These are phyloP conservation scores for Vigna unguiculata DNA, from an alignment of 306 rosid genomes.

Conservation along the genomic window DNA sequence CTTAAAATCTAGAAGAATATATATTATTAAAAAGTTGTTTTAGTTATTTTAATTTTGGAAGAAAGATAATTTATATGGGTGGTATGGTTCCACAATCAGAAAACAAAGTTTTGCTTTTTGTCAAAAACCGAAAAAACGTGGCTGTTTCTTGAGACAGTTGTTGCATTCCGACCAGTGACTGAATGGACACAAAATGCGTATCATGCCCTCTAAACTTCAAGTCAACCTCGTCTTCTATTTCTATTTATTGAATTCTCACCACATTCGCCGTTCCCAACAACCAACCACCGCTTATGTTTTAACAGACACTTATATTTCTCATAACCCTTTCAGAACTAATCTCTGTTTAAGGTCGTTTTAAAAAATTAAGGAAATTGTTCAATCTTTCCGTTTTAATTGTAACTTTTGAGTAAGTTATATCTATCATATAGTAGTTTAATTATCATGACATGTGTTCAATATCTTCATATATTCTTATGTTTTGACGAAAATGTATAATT, in stretches of 20 bases:
- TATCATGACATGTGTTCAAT: too few relatives aligned
- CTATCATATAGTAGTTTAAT: too few relatives aligned
- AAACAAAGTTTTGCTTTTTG: background rate
- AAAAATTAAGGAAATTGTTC: too few relatives aligned
- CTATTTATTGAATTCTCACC: background rate
- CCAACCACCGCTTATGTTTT: background rate
- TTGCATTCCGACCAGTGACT: background rate
- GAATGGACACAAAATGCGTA: background rate
- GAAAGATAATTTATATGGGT: too few relatives aligned
- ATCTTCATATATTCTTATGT: background rate
- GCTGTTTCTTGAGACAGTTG: background rate
- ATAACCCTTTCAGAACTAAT: too few relatives aligned
- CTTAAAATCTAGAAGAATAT: too few relatives aligned
- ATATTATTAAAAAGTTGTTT: too few relatives aligned
- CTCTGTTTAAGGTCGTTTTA: too few relatives aligned
- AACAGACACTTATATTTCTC: background rate
- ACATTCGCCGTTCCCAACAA: background rate
- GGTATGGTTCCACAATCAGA: too few relatives aligned
- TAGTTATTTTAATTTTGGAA: too few relatives aligned
- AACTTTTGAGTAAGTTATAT: too few relatives aligned
- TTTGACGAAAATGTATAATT: background rate
- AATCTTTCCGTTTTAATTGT: too few relatives aligned
- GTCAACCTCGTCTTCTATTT: constrained; percentile 9
- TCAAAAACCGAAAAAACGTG: constrained; percentile 8
- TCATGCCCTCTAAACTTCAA: background rate